These are phyloP conservation scores for Salicornia ramosissima DNA, from an alignment of 148 eudicot species.

Conservation along the genomic window DNA sequence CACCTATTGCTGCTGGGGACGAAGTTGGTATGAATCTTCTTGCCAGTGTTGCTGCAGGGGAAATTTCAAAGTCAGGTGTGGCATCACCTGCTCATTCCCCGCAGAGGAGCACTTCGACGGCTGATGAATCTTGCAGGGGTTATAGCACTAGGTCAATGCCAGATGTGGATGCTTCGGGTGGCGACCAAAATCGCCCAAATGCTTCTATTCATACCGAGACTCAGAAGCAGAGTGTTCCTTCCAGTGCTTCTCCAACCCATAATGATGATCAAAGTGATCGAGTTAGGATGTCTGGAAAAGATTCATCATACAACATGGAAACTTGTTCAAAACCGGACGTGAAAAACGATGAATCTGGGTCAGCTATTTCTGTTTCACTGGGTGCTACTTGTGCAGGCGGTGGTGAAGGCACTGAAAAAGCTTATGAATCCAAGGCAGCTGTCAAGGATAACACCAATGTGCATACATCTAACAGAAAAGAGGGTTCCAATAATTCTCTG, in stretches of 20 bases:
- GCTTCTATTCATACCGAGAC: neutral
- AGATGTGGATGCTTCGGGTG: neutral
- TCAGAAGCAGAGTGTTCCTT: neutral
- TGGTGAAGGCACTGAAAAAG: neutral
- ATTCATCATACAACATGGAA: slow-evolving; percentile 28
- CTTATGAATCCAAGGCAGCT: neutral
- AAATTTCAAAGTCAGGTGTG: slow-evolving; percentile 45
- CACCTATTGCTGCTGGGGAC: slow-evolving; percentile 43
- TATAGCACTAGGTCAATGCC: neutral
- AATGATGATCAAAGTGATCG: neutral
- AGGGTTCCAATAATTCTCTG: slow-evolving; percentile 14
- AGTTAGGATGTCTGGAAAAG: neutral
- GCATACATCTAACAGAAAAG: slow-evolving; percentile 12
- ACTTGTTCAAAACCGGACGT: slow-evolving; percentile 21
- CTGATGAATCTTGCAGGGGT: neutral
- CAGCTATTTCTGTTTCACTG: neutral
- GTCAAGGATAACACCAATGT: neutral
- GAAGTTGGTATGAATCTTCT: slow-evolving; percentile 78
- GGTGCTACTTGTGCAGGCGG: neutral
- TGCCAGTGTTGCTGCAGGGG: slow-evolving; percentile 88
- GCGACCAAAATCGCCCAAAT: neutral
- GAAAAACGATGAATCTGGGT: slow-evolving; percentile 19
- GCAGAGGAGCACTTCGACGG: slow-evolving; percentile 22
- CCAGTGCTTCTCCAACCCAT: neutral
- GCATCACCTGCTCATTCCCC: slow-evolving; percentile 44